These are phyloP conservation scores for Leonotis leonurus DNA, from an alignment of 257 asterid species.

Conservation along the genomic window DNA sequence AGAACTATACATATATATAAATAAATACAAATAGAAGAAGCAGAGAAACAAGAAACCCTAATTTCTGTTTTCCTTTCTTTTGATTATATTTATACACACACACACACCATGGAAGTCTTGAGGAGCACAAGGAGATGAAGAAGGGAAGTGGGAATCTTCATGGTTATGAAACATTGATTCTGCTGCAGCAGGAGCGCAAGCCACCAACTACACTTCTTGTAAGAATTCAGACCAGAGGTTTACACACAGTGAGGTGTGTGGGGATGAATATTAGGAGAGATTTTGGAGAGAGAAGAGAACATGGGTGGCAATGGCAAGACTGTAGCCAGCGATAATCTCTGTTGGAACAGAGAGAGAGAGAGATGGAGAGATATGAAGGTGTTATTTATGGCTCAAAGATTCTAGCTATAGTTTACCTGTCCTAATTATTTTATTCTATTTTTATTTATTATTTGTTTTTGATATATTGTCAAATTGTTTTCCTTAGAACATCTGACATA, in stretches of 20 bases:
- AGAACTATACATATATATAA: no score
- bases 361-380: conserved; percentile 38
- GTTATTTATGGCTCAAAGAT: conserved; percentile 39
- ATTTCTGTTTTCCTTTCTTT: no score
- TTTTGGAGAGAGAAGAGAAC: no score
- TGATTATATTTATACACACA: no score
- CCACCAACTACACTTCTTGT: conserved; percentile 21
- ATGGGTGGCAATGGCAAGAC: conserved; percentile 69
- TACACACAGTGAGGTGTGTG: not conserved
- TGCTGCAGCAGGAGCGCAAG: conserved; percentile 36
- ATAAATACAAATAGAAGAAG: no score
- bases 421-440: conserved; percentile 24
- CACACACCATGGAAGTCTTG: conserved; percentile 60
- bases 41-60: not conserved
- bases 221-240: not conserved
- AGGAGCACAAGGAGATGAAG: conserved; percentile 32
- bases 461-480: not conserved
- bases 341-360: conserved; percentile 35
- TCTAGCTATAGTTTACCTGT: conserved; percentile 29
- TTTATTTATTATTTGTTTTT: no score
- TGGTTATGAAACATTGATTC: conserved; percentile 48
- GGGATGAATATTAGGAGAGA: no score
- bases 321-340: conserved; percentile 68
- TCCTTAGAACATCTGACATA: not conserved
- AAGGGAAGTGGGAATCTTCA: conserved; percentile 31